A percentile compares a stretch with the other conserved stretches of the same genome.
phyloP scores from a whole-genome alignment of 2,329 filamentous ascomycete genomes.

The Stenocarpella maydis region DNA sequence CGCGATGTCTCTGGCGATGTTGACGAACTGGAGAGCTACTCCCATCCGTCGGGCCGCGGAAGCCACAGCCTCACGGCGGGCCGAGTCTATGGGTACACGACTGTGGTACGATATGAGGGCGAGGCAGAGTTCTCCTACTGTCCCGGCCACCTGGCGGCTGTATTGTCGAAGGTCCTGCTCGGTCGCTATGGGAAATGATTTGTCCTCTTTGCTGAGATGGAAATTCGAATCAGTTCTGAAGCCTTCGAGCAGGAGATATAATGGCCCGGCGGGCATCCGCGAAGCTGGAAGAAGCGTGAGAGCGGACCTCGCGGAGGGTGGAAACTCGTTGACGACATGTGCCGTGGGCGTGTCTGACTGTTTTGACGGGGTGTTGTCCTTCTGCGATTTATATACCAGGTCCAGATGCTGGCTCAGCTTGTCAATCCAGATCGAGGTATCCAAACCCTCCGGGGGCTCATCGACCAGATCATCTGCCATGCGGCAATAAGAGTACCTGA shows the following conservation, averaged over 20 bases:
- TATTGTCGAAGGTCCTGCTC: slow-evolving; percentile 70
- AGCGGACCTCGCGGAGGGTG: slow-evolving; percentile 58
- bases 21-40: slow-evolving; percentile 78
- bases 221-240: slow-evolving; percentile 75
- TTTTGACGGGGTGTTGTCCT: slow-evolving; percentile 39
- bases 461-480: slow-evolving; percentile 79
- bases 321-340: slow-evolving; percentile 60
- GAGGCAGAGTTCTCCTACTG: slow-evolving; percentile 74
- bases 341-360: slow-evolving; percentile 27
- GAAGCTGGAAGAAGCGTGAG: slow-evolving; percentile 66
- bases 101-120: slow-evolving; percentile 71
- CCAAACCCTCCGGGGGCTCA: slow-evolving; percentile 60
- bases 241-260: slow-evolving; percentile 71
- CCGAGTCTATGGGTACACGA: slow-evolving; percentile 41
- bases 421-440: slow-evolving; percentile 65
- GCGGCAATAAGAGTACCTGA: slow-evolving; percentile 75
- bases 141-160: slow-evolving; percentile 73
- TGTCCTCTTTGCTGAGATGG: slow-evolving; percentile 25
- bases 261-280: slow-evolving; percentile 63
- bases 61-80: slow-evolving; percentile 55
- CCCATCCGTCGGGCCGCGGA: slow-evolving; percentile 72
- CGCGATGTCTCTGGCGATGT: slow-evolving; percentile 77
- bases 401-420: slow-evolving; percentile 67
- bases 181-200: slow-evolving; percentile 63
- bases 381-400: slow-evolving; percentile 53